A percentile compares a stretch with the other conserved stretches of the same genome.
phyloP scores from a whole-genome alignment of 1,284 basidiomycete species.

The Fistulinella cinereoalba region DNA sequence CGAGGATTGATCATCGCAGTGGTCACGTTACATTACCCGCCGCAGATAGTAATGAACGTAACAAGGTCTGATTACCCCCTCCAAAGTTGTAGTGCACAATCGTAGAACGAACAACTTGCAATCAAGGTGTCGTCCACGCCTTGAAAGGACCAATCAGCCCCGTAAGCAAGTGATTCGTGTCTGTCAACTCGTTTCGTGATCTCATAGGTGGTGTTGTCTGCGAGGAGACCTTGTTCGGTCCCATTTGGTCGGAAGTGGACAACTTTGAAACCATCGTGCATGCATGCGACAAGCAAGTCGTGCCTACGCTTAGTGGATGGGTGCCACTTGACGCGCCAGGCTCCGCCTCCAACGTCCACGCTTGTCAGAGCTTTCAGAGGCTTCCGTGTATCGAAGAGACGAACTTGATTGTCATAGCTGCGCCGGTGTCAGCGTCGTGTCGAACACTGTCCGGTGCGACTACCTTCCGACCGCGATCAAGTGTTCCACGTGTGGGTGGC shows the following conservation, averaged over 20 bases:
- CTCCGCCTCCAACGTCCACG: constrained; percentile 83
- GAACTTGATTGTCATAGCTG: constrained; percentile 85
- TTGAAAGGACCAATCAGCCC: constrained; percentile 86
- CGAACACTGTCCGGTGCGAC: not conserved
- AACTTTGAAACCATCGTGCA: constrained; percentile 97
- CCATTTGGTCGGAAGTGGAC: constrained; percentile 37
- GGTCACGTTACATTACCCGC: not conserved
- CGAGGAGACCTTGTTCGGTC: constrained; percentile 2
- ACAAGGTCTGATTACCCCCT: constrained; percentile 40
- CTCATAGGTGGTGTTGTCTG: constrained; percentile 29
- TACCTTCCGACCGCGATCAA: constrained; percentile 91
- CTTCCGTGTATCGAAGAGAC: constrained; percentile 83
- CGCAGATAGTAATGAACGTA: not conserved
- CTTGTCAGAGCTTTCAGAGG: constrained; percentile 56
- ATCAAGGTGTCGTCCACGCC: constrained; percentile 49
- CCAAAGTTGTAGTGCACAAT: constrained; percentile 86
- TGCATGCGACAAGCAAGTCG: constrained; percentile 87
- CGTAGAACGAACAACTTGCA: constrained; percentile 96
- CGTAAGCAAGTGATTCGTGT: constrained; percentile 90
- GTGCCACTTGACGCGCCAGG: constrained; percentile 97
- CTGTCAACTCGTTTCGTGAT: constrained; percentile 66
- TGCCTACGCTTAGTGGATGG: constrained; percentile 56
- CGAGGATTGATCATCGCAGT: constrained; percentile 7
- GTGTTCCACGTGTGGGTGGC: constrained; percentile 76
- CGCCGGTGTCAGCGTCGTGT: not conserved